Conservation (phyloP, 371 early-diverging fungal species). For the Furculomyces boomerangus region DNA sequence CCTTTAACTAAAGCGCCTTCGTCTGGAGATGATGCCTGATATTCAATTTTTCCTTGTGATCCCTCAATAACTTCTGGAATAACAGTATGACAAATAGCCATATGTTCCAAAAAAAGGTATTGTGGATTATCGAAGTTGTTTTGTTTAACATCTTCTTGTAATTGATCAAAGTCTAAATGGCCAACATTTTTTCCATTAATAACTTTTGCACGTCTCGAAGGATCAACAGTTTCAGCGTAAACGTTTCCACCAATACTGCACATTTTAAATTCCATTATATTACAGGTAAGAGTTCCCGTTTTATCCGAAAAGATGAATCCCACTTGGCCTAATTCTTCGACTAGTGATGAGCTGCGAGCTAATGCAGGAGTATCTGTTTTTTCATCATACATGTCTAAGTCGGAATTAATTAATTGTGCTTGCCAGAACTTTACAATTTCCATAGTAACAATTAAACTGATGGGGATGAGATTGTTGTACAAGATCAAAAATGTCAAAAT, state of each 20-base stretch:
- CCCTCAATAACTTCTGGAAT: slow-evolving; percentile 52
- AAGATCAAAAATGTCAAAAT: slow-evolving; percentile 75
- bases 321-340: slow-evolving; percentile 88
- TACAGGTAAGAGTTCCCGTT: slow-evolving; percentile 94
- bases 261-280: slow-evolving; percentile 87
- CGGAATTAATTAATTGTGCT: slow-evolving; percentile 57
- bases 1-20: slow-evolving; percentile 81
- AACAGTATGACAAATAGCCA: slow-evolving; percentile 92
- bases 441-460: slow-evolving; percentile 83
- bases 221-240: slow-evolving; percentile 57
- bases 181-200: slow-evolving; percentile 43
- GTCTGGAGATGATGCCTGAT: slow-evolving; percentile 83
- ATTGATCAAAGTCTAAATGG: slow-evolving; percentile 43
- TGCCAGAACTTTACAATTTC: slow-evolving; percentile 75
- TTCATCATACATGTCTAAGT: slow-evolving; percentile 76
- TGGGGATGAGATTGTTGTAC: slow-evolving; percentile 82
- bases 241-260: slow-evolving; percentile 59
- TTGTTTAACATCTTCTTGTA: slow-evolving; percentile 35
- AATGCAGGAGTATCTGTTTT: slow-evolving; percentile 64
- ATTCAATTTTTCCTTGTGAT: slow-evolving; percentile 30
- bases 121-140: slow-evolving; percentile 40
- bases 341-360: slow-evolving; percentile 71
- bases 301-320: slow-evolving; percentile 76
- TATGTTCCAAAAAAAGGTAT: slow-evolving; percentile 57
- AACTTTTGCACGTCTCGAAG: slow-evolving; percentile 42